Base-by-base conservation (phyloP, 2,329 filamentous ascomycete genomes). In the Arthroderma sp. region DNA sequence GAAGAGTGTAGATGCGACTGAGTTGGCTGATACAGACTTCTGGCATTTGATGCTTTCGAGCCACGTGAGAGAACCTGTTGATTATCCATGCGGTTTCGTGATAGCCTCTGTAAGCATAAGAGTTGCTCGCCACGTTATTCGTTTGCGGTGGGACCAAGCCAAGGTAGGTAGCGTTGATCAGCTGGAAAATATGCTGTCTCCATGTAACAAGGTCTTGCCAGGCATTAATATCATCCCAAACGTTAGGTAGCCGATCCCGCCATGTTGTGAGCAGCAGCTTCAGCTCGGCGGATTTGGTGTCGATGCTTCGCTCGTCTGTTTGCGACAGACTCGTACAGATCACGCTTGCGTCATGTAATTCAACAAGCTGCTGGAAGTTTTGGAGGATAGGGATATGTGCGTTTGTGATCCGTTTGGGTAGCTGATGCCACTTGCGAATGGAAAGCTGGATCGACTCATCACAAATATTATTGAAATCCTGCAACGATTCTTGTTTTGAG, bases 11-110 rank as follows among this genome's bases (percentile, higher is more conserved):
- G 60, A 99, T 99, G 51, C 89, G 84, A 59, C 89, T 94, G 15
- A 99, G 76, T 60, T 99, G 91, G 52, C 78, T 89, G 65, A 98
- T 95, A 68, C 93, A 99, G 29, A 98, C 91, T 51, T 98, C 91
- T 0, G 88, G 86, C 54, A 99, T 78, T 54, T 85, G 89, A 64
- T 99, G 91, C 70, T 98, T 98, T 46, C 91, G 81, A 40, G 91
- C 91, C 36, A 98, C 91, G 60, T 98, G 91, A 1, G 91, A 93
- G 58, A 98, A 99, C 11, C 91, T 78, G 63, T 99, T 99, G 66
- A 99, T 98, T 54, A 98, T 99, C 91, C 91, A 99, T 2, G 91
- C 91, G 8, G 91, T 98, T 68, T 99, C 91, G 57, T 99, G 91
- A 60, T 94, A 98, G 28, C 91, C 91, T 38, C 91, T 80, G 61